phyloP scores from a whole-genome alignment of 2,329 filamentous ascomycete species.

The Helotiales sp. region DNA sequence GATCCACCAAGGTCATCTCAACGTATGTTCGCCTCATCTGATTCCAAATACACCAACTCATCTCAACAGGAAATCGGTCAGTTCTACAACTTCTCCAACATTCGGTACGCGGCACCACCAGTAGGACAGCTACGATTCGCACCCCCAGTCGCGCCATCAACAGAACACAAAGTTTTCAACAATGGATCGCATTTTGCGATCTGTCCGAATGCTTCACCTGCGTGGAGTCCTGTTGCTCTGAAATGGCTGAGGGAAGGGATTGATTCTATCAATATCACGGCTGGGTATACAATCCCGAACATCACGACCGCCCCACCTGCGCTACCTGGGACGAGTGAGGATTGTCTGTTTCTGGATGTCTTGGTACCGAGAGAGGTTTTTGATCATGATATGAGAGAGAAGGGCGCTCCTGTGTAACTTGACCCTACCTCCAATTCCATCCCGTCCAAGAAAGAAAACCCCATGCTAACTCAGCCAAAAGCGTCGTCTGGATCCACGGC shows the following conservation, averaged over 20 bases:
- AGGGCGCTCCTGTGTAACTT: slow-evolving; percentile 28
- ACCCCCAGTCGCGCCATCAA: slow-evolving; percentile 41
- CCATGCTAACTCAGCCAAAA: slow-evolving; percentile 41
- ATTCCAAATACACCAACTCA: neutral
- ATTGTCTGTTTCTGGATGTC: slow-evolving; percentile 56
- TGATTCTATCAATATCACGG: neutral
- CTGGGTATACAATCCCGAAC: slow-evolving; percentile 21
- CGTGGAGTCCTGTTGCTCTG: neutral
- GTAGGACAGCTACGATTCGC: slow-evolving; percentile 50
- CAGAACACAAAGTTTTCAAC: slow-evolving; percentile 42
- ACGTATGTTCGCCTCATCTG: neutral
- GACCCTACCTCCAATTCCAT: no score
- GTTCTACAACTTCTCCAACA: slow-evolving; percentile 49
- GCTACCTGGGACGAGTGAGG: slow-evolving; percentile 41
- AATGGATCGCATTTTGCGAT: slow-evolving; percentile 40
- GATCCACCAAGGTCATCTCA: slow-evolving; percentile 12
- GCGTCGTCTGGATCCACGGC: slow-evolving; percentile 55
- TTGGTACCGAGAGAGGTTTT: slow-evolving; percentile 48
- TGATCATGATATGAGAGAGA: slow-evolving; percentile 40
- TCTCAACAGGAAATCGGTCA: slow-evolving; percentile 22
- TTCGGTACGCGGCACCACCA: slow-evolving; percentile 51
- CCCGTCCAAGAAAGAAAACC: neutral
- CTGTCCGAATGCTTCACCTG: slow-evolving; percentile 46
- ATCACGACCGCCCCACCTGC: slow-evolving; percentile 6
- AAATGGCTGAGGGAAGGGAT: neutral